Evolutionary conservation across 31 red algal species (phyloP).

Genomic region (Odonthalia washingtoniensis): DNA sequence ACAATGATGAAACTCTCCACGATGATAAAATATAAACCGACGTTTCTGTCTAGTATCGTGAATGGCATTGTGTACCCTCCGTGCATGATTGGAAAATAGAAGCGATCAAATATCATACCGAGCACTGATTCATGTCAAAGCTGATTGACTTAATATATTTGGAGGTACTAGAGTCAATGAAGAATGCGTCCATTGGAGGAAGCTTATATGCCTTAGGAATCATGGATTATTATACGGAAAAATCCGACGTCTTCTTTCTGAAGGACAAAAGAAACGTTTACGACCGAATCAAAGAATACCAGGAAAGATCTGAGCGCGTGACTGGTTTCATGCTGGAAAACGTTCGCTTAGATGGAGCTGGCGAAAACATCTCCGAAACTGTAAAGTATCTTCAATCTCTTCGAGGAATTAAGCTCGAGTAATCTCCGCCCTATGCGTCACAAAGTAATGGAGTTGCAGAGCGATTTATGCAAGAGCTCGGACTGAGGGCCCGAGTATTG

Average conservation of each 20-base stretch:
- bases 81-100: too few species aligned
- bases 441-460: slow-evolving; percentile 42
- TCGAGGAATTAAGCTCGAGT: slow-evolving; percentile 11
- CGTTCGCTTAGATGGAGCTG: slow-evolving; percentile 46
- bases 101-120: too few species aligned
- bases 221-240: slow-evolving; percentile 49
- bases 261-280: neutral
- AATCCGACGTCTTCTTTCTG: slow-evolving; percentile 36
- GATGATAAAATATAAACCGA: too few species aligned
- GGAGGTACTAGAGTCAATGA: neutral
- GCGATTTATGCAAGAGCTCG: slow-evolving; percentile 36
- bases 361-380: slow-evolving; percentile 12
- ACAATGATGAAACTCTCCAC: slow-evolving; percentile 5
- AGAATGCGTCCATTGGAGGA: neutral
- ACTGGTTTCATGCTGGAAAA: neutral
- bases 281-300: neutral
- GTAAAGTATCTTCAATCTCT: neutral
- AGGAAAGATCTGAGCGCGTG: neutral
- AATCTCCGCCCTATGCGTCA: neutral
- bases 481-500: neutral
- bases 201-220: slow-evolving; percentile 9
- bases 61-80: too few species aligned
- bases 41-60: too few species aligned
- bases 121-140: too few species aligned
- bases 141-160: neutral